Conservation (phyloP, 148 eudicot species). For the Silene latifolia region DNA sequence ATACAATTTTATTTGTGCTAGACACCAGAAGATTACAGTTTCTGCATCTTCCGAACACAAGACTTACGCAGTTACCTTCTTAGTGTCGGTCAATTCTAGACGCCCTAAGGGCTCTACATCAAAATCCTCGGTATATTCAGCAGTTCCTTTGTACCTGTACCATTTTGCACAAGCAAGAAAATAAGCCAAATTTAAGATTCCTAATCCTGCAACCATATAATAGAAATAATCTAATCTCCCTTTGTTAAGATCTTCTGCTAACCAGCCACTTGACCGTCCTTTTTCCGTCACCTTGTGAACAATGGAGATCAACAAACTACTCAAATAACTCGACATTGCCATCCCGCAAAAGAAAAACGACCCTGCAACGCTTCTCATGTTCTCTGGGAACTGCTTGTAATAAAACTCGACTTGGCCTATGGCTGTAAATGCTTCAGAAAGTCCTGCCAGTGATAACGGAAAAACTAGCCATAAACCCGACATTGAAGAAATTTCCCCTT, state of each 20-base stretch:
- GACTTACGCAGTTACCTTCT: slow-evolving; percentile 11
- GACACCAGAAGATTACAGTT: not conserved
- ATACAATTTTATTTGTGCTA: too few relatives aligned
- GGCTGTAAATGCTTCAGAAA: slow-evolving; percentile 61
- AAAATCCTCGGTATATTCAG: not conserved
- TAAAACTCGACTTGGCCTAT: slow-evolving; percentile 77
- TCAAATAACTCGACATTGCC: slow-evolving; percentile 61
- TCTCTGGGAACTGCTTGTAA: slow-evolving; percentile 93
- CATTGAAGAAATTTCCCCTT: slow-evolving; percentile 68
- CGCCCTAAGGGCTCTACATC: slow-evolving; percentile 19
- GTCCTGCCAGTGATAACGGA: slow-evolving; percentile 54
- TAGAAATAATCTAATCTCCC: slow-evolving; percentile 66
- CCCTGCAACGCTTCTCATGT: slow-evolving; percentile 83
- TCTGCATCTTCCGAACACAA: not conserved
- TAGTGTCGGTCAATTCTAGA: slow-evolving; percentile 11
- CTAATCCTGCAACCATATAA: slow-evolving; percentile 51
- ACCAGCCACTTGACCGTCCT: slow-evolving; percentile 44
- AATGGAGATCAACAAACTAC: slow-evolving; percentile 51
- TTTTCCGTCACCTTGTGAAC: slow-evolving; percentile 51
- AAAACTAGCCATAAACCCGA: slow-evolving; percentile 64
- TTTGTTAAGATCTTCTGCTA: slow-evolving; percentile 69
- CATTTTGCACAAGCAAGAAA: slow-evolving; percentile 52
- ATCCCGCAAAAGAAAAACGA: slow-evolving; percentile 61
- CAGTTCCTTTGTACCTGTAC: slow-evolving; percentile 64
- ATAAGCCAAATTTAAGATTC: slow-evolving; percentile 40